Base-by-base conservation (phyloP, 345 rosid species). In the Hibiscus tridactylites region DNA sequence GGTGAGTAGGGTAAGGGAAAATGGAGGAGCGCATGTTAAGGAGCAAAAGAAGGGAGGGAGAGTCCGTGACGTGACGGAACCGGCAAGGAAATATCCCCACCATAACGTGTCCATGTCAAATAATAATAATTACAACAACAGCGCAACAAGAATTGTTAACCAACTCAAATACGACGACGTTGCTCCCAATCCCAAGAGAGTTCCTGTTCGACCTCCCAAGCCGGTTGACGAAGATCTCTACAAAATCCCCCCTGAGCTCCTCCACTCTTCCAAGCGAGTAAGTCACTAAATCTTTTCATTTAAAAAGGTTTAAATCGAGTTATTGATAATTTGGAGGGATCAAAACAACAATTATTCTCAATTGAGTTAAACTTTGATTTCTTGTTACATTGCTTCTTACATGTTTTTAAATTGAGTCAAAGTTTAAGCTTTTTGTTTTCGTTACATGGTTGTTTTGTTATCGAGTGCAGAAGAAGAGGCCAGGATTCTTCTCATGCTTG, bases 161-260 rank as follows among this genome's bases (percentile, higher is more conserved):
- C 71, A 49, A 5, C 72, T 53, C 5, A 58, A 68, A 72, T 76
- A 72, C 74, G 61, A 60, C 33, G 79, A 12, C 66, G 82, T 52
- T 19, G 16, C 62, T 35, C 9, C 16, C 5, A 56, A 9, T 6
- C 5, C 75, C 80, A 9, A 37, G 61, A 26, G 68, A 15, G 47
- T 65, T 3, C 29, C 77, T 29, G 79, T 61, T 5, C 75, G 75
- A 71, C 78, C 84, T 54, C 84, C 91, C 1, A 87, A 87, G 74
- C 80, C 97, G 8, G 88, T 92, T 3, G 97, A 92, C 47, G 97
- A 92, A 76, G 97, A 92, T 77, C 97, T 92, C 75, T 92, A 92
- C 85, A 88, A 90, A 84, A 87, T 92, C 46, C 93, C 96, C 31
- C 90, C 97, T 12, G 88, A 92, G 71, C 85, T 92, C 59, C 87